phyloP scores from a whole-genome alignment of 495 filamentous ascomycete genomes.

The Annulohypoxylon nitens region DNA sequence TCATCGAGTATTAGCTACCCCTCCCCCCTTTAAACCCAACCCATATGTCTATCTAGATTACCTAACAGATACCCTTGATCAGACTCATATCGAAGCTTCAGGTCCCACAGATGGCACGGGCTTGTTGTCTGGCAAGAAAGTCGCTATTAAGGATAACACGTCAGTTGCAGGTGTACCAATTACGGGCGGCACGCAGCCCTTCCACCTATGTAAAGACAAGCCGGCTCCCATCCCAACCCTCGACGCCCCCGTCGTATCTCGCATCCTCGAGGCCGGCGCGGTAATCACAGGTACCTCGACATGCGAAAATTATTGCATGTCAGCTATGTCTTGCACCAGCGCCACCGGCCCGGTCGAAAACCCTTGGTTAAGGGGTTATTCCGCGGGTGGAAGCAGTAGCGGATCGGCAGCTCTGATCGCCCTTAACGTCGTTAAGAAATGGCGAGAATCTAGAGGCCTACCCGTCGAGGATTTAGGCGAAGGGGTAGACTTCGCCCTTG shows the following conservation, averaged over 20 bases:
- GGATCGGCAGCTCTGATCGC: constrained; percentile 64
- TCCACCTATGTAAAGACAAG: constrained; percentile 43
- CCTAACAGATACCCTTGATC: neutral
- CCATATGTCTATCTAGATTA: neutral
- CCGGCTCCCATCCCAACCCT: constrained; percentile 48
- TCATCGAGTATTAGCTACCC: constrained; percentile 39
- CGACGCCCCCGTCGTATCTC: constrained; percentile 60
- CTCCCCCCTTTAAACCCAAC: constrained; percentile 43
- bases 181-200: constrained; percentile 53
- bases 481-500: constrained; percentile 64
- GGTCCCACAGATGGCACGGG: neutral
- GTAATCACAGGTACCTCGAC: constrained; percentile 53
- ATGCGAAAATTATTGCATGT: constrained; percentile 60
- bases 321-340: constrained; percentile 50
- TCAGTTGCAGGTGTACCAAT: constrained; percentile 58
- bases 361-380: constrained; percentile 55
- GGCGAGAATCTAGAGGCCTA: constrained; percentile 25
- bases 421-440: constrained; percentile 19
- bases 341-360: constrained; percentile 58
- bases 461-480: constrained; percentile 33
- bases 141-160: constrained; percentile 59
- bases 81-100: constrained; percentile 30
- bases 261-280: constrained; percentile 59
- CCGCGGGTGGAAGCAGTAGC: constrained; percentile 65
- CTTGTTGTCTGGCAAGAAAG: constrained; percentile 48